Evolutionary conservation across 108 stramenopile species (phyloP).

Genomic region (Seminavis robusta): DNA sequence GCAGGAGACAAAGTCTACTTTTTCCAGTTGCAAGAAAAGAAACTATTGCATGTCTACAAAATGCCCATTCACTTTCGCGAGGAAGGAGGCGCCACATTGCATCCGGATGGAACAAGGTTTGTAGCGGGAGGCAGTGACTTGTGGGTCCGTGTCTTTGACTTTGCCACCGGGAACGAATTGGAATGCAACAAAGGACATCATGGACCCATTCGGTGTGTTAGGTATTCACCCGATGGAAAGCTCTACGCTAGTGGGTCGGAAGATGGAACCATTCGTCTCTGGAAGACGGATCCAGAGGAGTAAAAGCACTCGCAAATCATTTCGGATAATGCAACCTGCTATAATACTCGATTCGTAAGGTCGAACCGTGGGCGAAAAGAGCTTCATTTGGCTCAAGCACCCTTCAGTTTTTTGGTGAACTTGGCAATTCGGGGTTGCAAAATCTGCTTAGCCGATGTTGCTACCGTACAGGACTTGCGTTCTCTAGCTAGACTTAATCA

Average conservation of each 20-base stretch:
- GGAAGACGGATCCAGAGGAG: conserved; percentile 88
- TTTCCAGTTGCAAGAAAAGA: conserved; percentile 41
- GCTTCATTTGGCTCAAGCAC: no score
- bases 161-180: conserved; percentile 82
- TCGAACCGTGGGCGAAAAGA: no score
- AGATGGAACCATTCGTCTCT: conserved; percentile 98
- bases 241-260: conserved; percentile 93
- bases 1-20: conserved; percentile 87
- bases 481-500: no score
- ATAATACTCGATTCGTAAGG: no score
- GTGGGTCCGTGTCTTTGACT: conserved; percentile 95
- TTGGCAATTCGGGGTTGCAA: no score
- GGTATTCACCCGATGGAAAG: conserved; percentile 89
- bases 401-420: no score
- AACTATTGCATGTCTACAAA: conserved; percentile 30
- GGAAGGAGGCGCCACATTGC: conserved; percentile 93
- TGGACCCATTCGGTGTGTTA: conserved; percentile 95
- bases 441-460: no score
- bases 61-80: conserved; percentile 96
- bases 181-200: conserved; percentile 97
- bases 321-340: no score
- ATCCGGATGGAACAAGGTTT: conserved; percentile 85
- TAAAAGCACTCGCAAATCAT: no score
- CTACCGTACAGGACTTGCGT: no score
- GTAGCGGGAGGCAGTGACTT: conserved; percentile 92